A percentile compares a stretch with the other conserved stretches of the same genome.
Evolutionary conservation across 371 early-diverging fungal genomes (phyloP).

Genomic region (Gilbertella persicaria): DNA sequence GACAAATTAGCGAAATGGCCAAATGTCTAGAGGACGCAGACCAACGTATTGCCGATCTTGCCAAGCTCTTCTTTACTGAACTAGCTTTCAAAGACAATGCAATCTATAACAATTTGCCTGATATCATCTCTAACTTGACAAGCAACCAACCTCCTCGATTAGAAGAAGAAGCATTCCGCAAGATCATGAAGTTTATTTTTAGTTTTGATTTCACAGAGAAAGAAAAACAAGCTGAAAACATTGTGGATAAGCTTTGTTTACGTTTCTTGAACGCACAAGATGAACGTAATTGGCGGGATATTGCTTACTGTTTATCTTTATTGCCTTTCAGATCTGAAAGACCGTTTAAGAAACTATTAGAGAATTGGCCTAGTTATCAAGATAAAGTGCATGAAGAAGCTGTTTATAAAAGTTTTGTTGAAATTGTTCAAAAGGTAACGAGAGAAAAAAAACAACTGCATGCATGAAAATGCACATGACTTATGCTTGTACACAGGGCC

Average conservation of each 20-base stretch:
- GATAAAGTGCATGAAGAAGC: slow-evolving; percentile 85
- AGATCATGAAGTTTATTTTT: slow-evolving; percentile 89
- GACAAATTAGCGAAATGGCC: slow-evolving; percentile 96
- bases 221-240: slow-evolving; percentile 92
- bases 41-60: slow-evolving; percentile 84
- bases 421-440: slow-evolving; percentile 81
- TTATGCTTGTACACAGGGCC: slow-evolving; percentile 42
- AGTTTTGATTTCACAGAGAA: slow-evolving; percentile 88
- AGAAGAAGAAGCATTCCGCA: slow-evolving; percentile 75
- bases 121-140: slow-evolving; percentile 91
- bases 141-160: slow-evolving; percentile 52
- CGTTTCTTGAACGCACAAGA: slow-evolving; percentile 79
- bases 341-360: slow-evolving; percentile 79
- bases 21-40: slow-evolving; percentile 92
- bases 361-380: slow-evolving; percentile 78
- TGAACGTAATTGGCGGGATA: slow-evolving; percentile 87
- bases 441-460: neutral
- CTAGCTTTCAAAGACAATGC: slow-evolving; percentile 95
- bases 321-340: slow-evolving; percentile 86
- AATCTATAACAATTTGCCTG: slow-evolving; percentile 96
- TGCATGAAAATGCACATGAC: neutral
- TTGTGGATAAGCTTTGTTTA: slow-evolving; percentile 93
- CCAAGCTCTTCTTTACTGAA: slow-evolving; percentile 95
- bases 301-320: slow-evolving; percentile 87
- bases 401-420: slow-evolving; percentile 80